Evolutionary conservation across 2,329 filamentous ascomycete species (phyloP).

Genomic region (Aspergillus sp.): DNA sequence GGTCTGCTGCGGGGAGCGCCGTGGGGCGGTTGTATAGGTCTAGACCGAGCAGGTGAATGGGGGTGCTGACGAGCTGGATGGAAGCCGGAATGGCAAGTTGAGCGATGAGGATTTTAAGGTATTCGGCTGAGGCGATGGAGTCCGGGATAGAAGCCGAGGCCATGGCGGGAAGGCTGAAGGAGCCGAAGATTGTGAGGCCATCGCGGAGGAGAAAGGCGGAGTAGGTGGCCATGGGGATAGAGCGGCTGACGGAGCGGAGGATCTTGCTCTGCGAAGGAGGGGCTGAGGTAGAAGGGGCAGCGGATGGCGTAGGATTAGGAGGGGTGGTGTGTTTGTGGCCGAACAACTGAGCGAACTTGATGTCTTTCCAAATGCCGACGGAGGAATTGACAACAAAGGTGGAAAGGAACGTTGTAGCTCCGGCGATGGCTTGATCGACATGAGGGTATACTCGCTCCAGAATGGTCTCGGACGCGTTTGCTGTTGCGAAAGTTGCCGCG

Average conservation of each 20-base stretch:
- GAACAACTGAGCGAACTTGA: slow-evolving; percentile 78
- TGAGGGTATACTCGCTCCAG: slow-evolving; percentile 56
- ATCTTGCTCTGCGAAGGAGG: slow-evolving; percentile 17
- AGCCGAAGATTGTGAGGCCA: slow-evolving; percentile 74
- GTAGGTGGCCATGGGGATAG: slow-evolving; percentile 49
- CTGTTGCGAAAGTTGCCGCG: slow-evolving; percentile 82
- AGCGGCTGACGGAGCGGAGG: slow-evolving; percentile 28
- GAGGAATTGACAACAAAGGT: slow-evolving; percentile 75
- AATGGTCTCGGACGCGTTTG: slow-evolving; percentile 79
- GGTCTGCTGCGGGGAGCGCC: slow-evolving; percentile 50
- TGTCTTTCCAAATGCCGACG: slow-evolving; percentile 78
- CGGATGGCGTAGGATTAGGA: slow-evolving; percentile 2
- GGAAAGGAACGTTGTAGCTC: slow-evolving; percentile 73
- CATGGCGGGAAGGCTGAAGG: slow-evolving; percentile 32
- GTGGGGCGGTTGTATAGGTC: slow-evolving; percentile 74
- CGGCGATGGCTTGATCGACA: slow-evolving; percentile 64
- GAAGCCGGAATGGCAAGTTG: slow-evolving; percentile 78
- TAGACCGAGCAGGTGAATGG: slow-evolving; percentile 77
- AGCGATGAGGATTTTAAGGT: slow-evolving; percentile 78
- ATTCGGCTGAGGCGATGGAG: slow-evolving; percentile 76
- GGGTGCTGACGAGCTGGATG: slow-evolving; percentile 76
- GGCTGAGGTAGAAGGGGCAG: slow-evolving; percentile 5
- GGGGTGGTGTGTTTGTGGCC: slow-evolving; percentile 23
- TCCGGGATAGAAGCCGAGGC: slow-evolving; percentile 56
- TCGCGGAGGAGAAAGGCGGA: slow-evolving; percentile 75